phyloP scores from a whole-genome alignment of 2,329 filamentous ascomycete genomes.

The Aspergillus clavatus region DNA sequence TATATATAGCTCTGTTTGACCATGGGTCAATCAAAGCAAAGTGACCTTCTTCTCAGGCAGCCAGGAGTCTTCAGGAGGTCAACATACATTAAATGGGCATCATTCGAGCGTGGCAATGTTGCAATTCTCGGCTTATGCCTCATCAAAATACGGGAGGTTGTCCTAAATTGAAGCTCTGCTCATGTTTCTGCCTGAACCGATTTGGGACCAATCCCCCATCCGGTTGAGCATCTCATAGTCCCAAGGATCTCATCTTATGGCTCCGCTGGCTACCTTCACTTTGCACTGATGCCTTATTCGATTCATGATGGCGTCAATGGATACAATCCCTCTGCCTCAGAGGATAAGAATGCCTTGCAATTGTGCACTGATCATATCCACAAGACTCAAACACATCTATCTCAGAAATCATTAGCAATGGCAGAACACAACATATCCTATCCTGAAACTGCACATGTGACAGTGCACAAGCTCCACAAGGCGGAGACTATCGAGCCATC shows the following conservation, averaged over 20 bases:
- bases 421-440: neutral
- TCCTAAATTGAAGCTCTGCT: no score
- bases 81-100: no score
- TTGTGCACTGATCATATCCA: neutral
- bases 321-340: neutral
- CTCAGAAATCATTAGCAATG: neutral
- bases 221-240: neutral
- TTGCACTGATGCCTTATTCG: neutral
- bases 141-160: no score
- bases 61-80: no score
- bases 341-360: neutral
- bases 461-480: neutral
- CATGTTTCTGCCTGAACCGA: neutral
- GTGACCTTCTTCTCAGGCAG: no score
- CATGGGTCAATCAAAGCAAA: no score
- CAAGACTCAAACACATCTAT: neutral
- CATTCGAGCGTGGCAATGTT: no score
- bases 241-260: neutral
- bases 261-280: neutral
- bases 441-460: neutral
- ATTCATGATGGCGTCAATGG: neutral
- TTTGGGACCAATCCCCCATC: neutral
- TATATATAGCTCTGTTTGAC: no score
- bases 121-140: no score
- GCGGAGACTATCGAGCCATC: neutral